Percentiles rank a stretch among this genome's conserved stretches.
phyloP scores from a whole-genome alignment of 495 filamentous ascomycete genomes.

The Aspergillus ostianus region DNA sequence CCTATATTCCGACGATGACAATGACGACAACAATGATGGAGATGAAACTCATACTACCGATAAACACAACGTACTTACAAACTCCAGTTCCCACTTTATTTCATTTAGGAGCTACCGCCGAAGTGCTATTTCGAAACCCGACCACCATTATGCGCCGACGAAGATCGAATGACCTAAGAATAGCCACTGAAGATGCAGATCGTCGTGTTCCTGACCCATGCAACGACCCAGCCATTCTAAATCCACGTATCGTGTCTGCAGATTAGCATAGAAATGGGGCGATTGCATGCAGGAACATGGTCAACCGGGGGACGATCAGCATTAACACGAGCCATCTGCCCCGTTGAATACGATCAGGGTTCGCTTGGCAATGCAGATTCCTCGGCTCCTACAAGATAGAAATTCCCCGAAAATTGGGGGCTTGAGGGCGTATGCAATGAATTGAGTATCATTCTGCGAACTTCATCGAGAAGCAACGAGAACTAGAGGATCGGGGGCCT shows the following conservation, averaged over 20 bases:
- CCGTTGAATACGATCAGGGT: neutral
- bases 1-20: no score
- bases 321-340: neutral
- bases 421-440: neutral
- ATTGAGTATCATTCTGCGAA: neutral
- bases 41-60: no score
- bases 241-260: neutral
- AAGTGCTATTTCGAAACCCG: no score
- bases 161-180: neutral
- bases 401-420: neutral
- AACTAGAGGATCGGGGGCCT: neutral
- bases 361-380: neutral
- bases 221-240: neutral
- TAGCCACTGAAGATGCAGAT: neutral
- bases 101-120: no score
- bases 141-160: neutral
- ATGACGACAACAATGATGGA: no score
- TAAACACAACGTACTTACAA: no score
- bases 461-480: neutral
- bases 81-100: no score
- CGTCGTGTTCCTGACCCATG: neutral
- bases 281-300: neutral
- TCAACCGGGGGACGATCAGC: neutral
- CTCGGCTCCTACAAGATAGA: neutral
- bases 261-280: neutral